These are phyloP conservation scores for Populus deltoides DNA, from an alignment of 345 rosid genomes.

Conservation along the genomic window DNA sequence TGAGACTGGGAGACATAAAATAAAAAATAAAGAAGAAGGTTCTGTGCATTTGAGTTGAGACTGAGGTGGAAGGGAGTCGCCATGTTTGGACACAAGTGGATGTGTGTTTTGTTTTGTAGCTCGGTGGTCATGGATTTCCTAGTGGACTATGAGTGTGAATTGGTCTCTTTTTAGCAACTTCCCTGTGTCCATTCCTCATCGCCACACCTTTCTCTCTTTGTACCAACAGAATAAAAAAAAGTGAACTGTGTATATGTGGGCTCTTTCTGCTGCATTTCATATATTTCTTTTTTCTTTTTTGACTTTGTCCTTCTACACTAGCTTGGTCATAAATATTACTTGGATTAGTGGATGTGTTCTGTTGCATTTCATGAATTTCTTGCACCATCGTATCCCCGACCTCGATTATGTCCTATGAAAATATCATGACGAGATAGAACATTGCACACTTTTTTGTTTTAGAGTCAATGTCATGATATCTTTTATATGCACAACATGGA, in stretches of 20 bases:
- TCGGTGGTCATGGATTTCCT: slow-evolving; percentile 37
- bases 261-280: neutral
- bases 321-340: no score
- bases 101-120: slow-evolving; percentile 50
- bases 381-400: no score
- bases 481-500: no score
- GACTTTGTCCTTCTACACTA: no score
- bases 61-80: slow-evolving; percentile 10
- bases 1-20: neutral
- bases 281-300: no score
- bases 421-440: no score
- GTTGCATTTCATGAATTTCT: no score
- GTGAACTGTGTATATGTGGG: neutral
- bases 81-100: neutral
- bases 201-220: neutral
- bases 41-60: neutral
- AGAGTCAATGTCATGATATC: no score
- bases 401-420: no score
- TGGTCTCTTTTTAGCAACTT: slow-evolving; percentile 12
- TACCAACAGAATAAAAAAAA: neutral
- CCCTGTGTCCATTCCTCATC: neutral
- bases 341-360: no score
- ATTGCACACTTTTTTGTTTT: no score
- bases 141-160: slow-evolving; percentile 36
- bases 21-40: neutral